A percentile compares a stretch with the other conserved stretches of the same genome.
These are phyloP conservation scores for Neodidymelliopsis sp. DNA, from an alignment of 2,329 filamentous ascomycete species.

Conservation along the genomic window DNA sequence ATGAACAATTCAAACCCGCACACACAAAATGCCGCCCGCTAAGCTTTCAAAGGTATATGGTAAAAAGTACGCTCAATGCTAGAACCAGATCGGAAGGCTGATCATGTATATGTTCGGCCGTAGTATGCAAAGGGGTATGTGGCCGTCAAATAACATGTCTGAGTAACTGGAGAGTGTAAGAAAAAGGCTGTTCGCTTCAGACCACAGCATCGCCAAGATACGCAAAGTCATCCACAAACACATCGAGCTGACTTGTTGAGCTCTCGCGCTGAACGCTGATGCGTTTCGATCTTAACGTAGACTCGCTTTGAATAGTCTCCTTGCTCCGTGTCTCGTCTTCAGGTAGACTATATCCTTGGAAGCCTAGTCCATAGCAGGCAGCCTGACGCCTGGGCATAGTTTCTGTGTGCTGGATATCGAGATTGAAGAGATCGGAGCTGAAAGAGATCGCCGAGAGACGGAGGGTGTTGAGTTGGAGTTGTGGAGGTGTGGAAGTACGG, in stretches of 20 bases:
- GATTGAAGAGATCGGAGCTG: constrained; percentile 38
- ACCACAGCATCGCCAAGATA: constrained; percentile 44
- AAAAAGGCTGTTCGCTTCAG: constrained; percentile 16
- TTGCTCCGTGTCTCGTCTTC: constrained; percentile 38
- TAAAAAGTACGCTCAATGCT: neutral
- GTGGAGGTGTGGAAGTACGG: constrained; percentile 30
- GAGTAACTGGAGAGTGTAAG: neutral
- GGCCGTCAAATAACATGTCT: constrained; percentile 5
- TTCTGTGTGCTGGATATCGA: constrained; percentile 34
- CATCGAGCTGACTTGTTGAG: constrained; percentile 32
- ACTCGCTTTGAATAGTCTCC: constrained; percentile 34
- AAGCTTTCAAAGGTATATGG: neutral
- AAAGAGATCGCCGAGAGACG: constrained; percentile 35
- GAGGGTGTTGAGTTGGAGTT: constrained; percentile 34
- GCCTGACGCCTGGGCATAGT: constrained; percentile 38
- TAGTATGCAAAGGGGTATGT: neutral
- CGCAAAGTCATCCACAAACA: constrained; percentile 44
- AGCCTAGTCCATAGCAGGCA: constrained; percentile 42
- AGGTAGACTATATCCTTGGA: constrained; percentile 45
- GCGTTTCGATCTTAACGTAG: constrained; percentile 13
- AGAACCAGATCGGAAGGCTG: neutral
- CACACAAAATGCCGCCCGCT: constrained; percentile 2
- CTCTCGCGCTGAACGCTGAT: constrained; percentile 30
- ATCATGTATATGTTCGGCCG: neutral
- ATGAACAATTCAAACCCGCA: neutral